Conservation (phyloP, 2,329 filamentous ascomycete genomes). For the Trichoderma lentiforme region DNA sequence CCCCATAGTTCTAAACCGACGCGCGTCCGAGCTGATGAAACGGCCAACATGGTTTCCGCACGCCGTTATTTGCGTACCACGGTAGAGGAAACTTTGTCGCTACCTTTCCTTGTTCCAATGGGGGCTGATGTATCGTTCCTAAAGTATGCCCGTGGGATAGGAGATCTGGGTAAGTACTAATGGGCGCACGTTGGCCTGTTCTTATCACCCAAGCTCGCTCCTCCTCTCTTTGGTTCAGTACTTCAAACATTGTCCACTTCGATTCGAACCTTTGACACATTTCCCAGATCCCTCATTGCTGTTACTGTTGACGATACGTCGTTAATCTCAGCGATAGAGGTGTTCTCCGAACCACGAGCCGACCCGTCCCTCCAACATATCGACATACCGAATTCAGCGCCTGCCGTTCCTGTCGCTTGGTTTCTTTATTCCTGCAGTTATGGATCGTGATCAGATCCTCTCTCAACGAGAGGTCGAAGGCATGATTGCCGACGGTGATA, state of each 20-base stretch:
- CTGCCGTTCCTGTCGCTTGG: neutral
- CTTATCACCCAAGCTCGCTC: neutral
- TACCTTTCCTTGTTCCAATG: neutral
- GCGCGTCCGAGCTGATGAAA: neutral
- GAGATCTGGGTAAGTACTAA: slow-evolving; percentile 5
- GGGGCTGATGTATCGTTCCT: neutral
- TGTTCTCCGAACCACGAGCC: neutral
- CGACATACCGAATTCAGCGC: neutral
- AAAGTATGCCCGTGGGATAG: neutral
- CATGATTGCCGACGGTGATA: slow-evolving; percentile 76
- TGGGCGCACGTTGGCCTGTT: neutral
- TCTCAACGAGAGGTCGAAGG: slow-evolving; percentile 48
- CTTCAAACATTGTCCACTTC: neutral
- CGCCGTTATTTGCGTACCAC: neutral
- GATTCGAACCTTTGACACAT: neutral
- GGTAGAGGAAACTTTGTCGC: neutral
- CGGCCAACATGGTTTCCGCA: slow-evolving; percentile 3
- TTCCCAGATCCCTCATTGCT: neutral
- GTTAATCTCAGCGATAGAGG: neutral
- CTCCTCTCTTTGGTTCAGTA: neutral
- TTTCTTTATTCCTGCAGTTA: neutral
- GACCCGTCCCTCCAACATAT: neutral
- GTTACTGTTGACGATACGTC: neutral
- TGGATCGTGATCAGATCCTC: slow-evolving; percentile 13
- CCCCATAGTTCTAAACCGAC: neutral